These are phyloP conservation scores for Myxozyma mucilagina DNA, from an alignment of 805 yeast species.

Conservation along the genomic window DNA sequence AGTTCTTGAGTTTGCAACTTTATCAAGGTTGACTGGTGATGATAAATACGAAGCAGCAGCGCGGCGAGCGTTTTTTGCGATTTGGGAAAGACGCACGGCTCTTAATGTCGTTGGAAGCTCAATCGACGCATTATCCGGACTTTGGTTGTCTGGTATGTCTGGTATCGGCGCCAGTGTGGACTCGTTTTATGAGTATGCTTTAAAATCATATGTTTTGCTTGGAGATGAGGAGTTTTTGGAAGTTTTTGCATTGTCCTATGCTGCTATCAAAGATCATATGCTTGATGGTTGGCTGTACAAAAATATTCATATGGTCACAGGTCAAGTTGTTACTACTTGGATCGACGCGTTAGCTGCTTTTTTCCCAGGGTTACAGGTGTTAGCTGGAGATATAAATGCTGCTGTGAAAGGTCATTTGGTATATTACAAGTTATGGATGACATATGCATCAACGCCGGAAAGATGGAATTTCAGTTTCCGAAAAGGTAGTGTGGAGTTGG, in stretches of 20 bases:
- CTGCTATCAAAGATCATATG: conserved; percentile 57
- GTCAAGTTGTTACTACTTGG: conserved; percentile 60
- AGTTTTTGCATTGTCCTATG: conserved; percentile 62
- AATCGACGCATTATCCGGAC: conserved; percentile 57
- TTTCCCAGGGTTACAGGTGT: conserved; percentile 80
- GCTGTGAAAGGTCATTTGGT: conserved; percentile 64
- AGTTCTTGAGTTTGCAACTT: conserved; percentile 72
- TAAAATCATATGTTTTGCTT: conserved; percentile 73
- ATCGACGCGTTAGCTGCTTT: conserved; percentile 85
- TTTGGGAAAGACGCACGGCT: conserved; percentile 67
- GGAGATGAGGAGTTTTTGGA: conserved; percentile 54
- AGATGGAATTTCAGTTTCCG: conserved; percentile 61
- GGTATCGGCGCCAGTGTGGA: conserved; percentile 93
- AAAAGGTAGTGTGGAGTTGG: conserved; percentile 31
- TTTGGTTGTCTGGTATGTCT: conserved; percentile 60
- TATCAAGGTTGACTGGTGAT: conserved; percentile 76
- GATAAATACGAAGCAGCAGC: conserved; percentile 64
- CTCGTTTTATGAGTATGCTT: conserved; percentile 85
- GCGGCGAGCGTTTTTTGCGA: conserved; percentile 59
- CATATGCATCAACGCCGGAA: conserved; percentile 82
- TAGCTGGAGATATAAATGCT: conserved; percentile 69
- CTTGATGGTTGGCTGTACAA: conserved; percentile 53
- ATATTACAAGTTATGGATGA: conserved; percentile 75
- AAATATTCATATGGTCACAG: conserved; percentile 59
- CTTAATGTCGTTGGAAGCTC: conserved; percentile 77